phyloP scores from a whole-genome alignment of 1,139 yeast genomes.

The Neolecta irregularis region DNA sequence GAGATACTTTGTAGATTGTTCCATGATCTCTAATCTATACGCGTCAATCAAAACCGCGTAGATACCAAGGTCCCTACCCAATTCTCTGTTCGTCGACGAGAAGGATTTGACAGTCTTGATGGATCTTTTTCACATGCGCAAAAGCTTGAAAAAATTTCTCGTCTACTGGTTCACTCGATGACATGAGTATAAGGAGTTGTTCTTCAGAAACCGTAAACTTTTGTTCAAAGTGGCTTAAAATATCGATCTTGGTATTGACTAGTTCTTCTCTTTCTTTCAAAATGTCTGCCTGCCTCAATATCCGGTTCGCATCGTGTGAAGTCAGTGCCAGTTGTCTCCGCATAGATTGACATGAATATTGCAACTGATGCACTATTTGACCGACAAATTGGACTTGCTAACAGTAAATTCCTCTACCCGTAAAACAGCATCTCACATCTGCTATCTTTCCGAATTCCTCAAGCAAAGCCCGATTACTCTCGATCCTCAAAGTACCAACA shows the following conservation, averaged over 20 bases:
- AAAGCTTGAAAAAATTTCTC: slow-evolving; percentile 51
- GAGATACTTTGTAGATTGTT: slow-evolving; percentile 38
- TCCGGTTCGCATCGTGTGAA: background rate
- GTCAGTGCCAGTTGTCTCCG: background rate
- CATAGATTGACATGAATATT: background rate
- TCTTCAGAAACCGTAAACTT: slow-evolving; percentile 56
- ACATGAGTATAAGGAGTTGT: slow-evolving; percentile 34
- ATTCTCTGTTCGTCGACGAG: slow-evolving; percentile 53
- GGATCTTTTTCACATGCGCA: slow-evolving; percentile 46
- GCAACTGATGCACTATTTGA: too few relatives aligned
- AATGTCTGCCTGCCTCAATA: background rate
- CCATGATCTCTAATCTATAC: slow-evolving; percentile 38
- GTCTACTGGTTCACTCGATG: slow-evolving; percentile 23
- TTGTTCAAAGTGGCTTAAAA: slow-evolving; percentile 43
- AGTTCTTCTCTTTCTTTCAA: background rate
- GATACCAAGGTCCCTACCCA: slow-evolving; percentile 30
- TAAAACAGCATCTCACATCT: slow-evolving; percentile 3
- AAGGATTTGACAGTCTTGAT: slow-evolving; percentile 51
- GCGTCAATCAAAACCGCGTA: background rate
- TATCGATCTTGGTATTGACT: slow-evolving; percentile 33
- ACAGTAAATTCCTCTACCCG: background rate
- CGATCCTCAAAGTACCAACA: too few relatives aligned
- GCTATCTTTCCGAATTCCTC: slow-evolving; percentile 3
- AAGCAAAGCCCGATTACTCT: too few relatives aligned
- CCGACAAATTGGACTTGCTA: slow-evolving; percentile 2